phyloP scores from a whole-genome alignment of 805 yeast species.

The Metschnikowia gruessii region DNA sequence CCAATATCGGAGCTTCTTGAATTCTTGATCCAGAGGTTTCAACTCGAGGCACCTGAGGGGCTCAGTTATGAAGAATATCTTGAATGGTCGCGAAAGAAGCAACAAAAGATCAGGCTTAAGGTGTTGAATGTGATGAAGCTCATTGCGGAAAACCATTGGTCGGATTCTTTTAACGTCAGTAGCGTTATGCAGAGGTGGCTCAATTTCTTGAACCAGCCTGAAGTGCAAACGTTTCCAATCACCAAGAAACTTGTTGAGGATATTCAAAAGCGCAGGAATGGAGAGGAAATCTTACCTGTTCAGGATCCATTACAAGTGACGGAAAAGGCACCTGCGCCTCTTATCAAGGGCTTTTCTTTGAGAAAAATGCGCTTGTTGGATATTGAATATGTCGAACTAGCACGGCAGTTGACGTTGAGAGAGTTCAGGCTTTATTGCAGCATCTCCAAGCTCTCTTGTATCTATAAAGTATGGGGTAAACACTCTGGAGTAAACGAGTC shows the following conservation, averaged over 20 bases:
- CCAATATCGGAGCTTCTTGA: conserved; percentile 60
- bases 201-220: conserved; percentile 24
- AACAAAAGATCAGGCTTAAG: conserved; percentile 61
- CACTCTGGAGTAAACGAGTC: conserved; percentile 54
- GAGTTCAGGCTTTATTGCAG: conserved; percentile 69
- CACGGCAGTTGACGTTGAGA: conserved; percentile 78
- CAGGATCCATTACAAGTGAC: conserved; percentile 31
- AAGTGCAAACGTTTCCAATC: conserved; percentile 26
- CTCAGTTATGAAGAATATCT: conserved; percentile 77
- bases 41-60: conserved; percentile 81
- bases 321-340: conserved; percentile 41
- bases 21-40: conserved; percentile 60
- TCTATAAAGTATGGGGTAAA: conserved; percentile 74
- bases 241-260: conserved; percentile 28
- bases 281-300: conserved; percentile 21
- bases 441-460: conserved; percentile 68
- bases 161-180: conserved; percentile 52
- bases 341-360: conserved; percentile 33
- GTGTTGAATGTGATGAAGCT: conserved; percentile 65
- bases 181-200: conserved; percentile 38
- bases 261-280: conserved; percentile 27
- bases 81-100: conserved; percentile 70
- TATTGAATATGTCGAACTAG: conserved; percentile 71
- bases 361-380: conserved; percentile 54
- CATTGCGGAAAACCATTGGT: conserved; percentile 70